These are phyloP conservation scores for Leishmania turanica DNA, from an alignment of 208 protist genomes.

Conservation along the genomic window DNA sequence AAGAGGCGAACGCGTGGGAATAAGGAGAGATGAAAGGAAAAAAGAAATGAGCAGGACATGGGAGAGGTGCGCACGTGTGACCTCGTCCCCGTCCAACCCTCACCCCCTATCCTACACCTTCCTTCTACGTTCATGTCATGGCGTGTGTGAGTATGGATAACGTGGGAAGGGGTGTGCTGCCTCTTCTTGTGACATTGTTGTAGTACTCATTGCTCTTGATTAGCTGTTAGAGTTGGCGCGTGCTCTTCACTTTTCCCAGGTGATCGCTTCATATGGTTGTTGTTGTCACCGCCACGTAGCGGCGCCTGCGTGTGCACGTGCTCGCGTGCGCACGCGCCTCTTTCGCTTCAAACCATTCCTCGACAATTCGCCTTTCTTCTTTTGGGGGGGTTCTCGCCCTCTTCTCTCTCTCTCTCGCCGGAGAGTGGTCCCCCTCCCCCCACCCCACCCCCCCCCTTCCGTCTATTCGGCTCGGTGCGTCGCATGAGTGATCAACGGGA, in stretches of 20 bases:
- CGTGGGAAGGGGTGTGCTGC: background rate
- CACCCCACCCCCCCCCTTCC: conserved; percentile 3
- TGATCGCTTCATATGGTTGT: background rate
- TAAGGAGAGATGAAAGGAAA: background rate
- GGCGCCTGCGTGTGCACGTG: no score
- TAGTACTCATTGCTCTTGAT: background rate
- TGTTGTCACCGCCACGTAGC: background rate
- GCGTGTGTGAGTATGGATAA: background rate
- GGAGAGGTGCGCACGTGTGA: background rate
- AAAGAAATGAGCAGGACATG: background rate
- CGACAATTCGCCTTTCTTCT: background rate
- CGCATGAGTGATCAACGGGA: background rate
- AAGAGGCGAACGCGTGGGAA: no score
- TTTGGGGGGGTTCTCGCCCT: background rate
- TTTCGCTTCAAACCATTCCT: background rate
- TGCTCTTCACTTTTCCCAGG: background rate
- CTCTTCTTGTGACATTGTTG: background rate
- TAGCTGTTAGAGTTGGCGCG: background rate
- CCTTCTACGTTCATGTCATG: background rate
- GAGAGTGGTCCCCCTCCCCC: background rate
- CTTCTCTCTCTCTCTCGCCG: background rate
- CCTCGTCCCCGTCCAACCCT: background rate
- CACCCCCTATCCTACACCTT: background rate
- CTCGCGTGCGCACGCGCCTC: background rate
- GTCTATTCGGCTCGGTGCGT: conserved; percentile 15